These are phyloP conservation scores for Wickerhamomyces tratensis DNA, from an alignment of 805 yeast genomes.

Conservation along the genomic window DNA sequence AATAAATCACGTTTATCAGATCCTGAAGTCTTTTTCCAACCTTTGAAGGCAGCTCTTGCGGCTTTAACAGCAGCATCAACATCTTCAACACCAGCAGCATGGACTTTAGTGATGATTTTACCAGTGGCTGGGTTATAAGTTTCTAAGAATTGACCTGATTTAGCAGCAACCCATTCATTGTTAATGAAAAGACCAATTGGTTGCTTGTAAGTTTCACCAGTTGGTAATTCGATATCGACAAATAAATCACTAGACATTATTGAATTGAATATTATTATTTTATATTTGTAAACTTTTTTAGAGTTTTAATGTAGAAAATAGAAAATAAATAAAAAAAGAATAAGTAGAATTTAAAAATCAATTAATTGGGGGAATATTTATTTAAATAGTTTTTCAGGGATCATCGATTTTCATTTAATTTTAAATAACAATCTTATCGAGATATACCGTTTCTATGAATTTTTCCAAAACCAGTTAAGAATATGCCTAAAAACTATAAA, in stretches of 20 bases:
- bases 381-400: too few relatives aligned
- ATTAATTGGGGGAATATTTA: too few relatives aligned
- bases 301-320: too few relatives aligned
- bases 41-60: conserved; percentile 40
- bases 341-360: too few relatives aligned
- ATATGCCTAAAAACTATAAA: too few relatives aligned
- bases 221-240: conserved; percentile 43
- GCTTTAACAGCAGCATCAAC: conserved; percentile 43
- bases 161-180: conserved; percentile 56
- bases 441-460: too few relatives aligned
- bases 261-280: background rate
- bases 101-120: conserved; percentile 38
- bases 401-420: too few relatives aligned
- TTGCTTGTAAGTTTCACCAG: conserved; percentile 58
- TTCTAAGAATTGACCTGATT: conserved; percentile 29
- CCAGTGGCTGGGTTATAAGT: conserved; percentile 45
- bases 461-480: too few relatives aligned
- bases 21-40: conserved; percentile 40
- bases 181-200: conserved; percentile 73
- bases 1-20: conserved; percentile 35
- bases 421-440: too few relatives aligned
- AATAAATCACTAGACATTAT: background rate
- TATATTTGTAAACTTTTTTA: too few relatives aligned
- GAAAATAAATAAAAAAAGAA: too few relatives aligned
- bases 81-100: conserved; percentile 40